Percentiles rank a stretch among this genome's conserved stretches.
phyloP scores from a whole-genome alignment of 1,139 yeast genomes.

The Zhuliangozyma parablackwelliae region DNA sequence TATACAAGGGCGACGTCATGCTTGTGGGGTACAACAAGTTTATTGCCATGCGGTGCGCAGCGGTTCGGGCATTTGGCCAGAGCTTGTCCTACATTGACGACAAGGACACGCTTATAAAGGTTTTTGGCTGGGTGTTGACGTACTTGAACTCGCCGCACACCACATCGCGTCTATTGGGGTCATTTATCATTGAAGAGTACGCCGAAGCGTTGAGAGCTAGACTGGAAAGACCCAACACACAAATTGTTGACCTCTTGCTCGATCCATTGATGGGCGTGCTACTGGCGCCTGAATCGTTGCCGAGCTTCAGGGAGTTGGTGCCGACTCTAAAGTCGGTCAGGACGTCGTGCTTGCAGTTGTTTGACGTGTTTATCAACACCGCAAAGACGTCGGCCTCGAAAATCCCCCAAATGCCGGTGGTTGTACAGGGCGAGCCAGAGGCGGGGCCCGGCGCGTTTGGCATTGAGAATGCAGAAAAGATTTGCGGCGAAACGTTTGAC shows the following conservation, averaged over 20 bases:
- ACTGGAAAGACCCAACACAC: constrained; percentile 9
- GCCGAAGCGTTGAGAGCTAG: constrained; percentile 37
- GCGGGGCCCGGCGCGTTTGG: constrained; percentile 95
- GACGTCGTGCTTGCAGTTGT: constrained; percentile 80
- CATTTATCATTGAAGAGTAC: constrained; percentile 71
- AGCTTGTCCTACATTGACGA: constrained; percentile 55
- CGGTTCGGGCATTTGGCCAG: constrained; percentile 73
- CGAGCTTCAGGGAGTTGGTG: constrained; percentile 75
- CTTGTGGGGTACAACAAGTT: constrained; percentile 75
- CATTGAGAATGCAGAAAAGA: constrained; percentile 68
- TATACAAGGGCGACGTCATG: constrained; percentile 86
- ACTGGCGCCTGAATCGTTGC: constrained; percentile 41
- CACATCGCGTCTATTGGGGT: constrained; percentile 72
- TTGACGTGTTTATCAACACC: constrained; percentile 69
- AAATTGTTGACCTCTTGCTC: constrained; percentile 18
- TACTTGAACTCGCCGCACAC: constrained; percentile 62
- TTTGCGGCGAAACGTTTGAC: constrained; percentile 61
- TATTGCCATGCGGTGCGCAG: constrained; percentile 69
- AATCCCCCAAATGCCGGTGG: constrained; percentile 78
- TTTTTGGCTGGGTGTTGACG: constrained; percentile 36
- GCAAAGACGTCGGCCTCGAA: constrained; percentile 75
- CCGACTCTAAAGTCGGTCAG: constrained; percentile 83
- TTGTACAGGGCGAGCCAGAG: constrained; percentile 90
- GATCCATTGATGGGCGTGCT: constrained; percentile 33
- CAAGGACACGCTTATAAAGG: constrained; percentile 26